Evolutionary conservation across 495 filamentous ascomycete genomes (phyloP).

Genomic region (Ascobolus immersus): DNA sequence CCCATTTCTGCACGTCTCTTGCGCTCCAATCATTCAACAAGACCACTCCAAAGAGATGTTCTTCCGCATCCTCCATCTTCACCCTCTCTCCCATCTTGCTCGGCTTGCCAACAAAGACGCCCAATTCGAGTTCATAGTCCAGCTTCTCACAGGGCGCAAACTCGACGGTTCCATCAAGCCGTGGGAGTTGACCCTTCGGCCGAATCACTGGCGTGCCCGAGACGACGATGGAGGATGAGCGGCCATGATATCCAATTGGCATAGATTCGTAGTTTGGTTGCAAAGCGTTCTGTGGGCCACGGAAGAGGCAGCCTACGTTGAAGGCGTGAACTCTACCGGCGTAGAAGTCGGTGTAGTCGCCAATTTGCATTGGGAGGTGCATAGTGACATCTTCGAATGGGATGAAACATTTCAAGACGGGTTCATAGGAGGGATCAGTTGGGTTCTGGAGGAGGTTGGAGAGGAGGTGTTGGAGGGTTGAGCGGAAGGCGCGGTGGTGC

Average conservation of each 20-base stretch:
- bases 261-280: conserved; percentile 80
- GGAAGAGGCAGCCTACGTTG: conserved; percentile 56
- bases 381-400: too few species aligned
- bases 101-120: conserved; percentile 40
- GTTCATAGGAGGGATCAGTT: too few species aligned
- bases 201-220: conserved; percentile 51
- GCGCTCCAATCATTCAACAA: conserved; percentile 82
- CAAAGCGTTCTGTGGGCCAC: conserved; percentile 53
- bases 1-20: conserved; percentile 74
- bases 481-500: too few species aligned
- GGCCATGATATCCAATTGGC: conserved; percentile 70
- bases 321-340: conserved; percentile 76
- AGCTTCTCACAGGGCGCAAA: conserved; percentile 39
- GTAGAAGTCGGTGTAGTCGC: conserved; percentile 97
- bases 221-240: conserved; percentile 51
- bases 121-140: conserved; percentile 76
- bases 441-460: too few species aligned
- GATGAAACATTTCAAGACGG: too few species aligned
- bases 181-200: conserved; percentile 58
- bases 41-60: conserved; percentile 65
- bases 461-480: too few species aligned
- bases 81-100: conserved; percentile 42
- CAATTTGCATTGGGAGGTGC: conserved; percentile 65
- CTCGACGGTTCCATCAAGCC: conserved; percentile 20
- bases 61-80: conserved; percentile 38